These are phyloP conservation scores for Telfairia occidentalis DNA, from an alignment of 331 rosid species.

Conservation along the genomic window DNA sequence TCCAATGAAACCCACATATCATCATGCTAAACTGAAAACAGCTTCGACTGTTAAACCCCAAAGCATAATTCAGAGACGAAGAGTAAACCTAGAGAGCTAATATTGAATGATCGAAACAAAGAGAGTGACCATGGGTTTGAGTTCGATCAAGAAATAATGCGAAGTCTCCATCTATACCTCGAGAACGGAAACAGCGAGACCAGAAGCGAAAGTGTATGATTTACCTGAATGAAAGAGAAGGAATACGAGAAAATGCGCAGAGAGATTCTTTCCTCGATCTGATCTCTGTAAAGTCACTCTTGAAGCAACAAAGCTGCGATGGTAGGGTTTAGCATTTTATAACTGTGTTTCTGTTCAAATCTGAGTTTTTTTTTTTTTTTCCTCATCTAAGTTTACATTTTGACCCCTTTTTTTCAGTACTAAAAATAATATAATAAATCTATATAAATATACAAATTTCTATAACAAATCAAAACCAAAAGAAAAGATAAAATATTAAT, in stretches of 20 bases:
- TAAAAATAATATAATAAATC: no score
- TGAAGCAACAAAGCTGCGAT: neutral
- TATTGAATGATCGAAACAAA: neutral
- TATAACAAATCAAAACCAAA: no score
- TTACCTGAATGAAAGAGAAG: conserved; percentile 2
- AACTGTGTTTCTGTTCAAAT: neutral
- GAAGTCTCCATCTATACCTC: neutral
- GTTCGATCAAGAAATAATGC: neutral
- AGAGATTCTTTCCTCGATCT: neutral
- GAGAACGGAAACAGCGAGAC: neutral
- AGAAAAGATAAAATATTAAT: no score
- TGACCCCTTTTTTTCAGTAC: no score
- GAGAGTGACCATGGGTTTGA: neutral
- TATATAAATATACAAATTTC: no score
- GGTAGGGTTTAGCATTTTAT: conserved; percentile 8
- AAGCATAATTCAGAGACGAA: neutral
- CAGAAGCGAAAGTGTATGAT: neutral
- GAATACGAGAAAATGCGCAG: neutral
- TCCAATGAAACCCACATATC: neutral
- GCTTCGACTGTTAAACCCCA: neutral
- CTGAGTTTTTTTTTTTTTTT: neutral
- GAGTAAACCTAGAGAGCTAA: neutral
- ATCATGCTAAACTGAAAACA: neutral
- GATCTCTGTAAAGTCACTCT: neutral
- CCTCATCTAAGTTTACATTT: neutral